phyloP scores from a whole-genome alignment of 164 flowering plant species.

The Saururus chinensis region DNA sequence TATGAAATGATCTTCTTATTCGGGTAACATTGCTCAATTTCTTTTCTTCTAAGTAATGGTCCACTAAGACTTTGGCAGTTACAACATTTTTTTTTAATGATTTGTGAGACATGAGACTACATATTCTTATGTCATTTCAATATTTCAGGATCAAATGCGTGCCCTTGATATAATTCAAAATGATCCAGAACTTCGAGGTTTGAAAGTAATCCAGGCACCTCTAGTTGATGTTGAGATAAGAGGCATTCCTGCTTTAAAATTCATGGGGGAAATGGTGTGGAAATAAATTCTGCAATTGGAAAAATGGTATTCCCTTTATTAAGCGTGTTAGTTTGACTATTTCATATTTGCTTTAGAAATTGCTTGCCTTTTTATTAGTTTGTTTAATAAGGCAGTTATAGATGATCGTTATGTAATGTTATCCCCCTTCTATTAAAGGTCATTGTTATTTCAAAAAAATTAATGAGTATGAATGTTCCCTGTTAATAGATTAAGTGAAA shows the following conservation, averaged over 20 bases:
- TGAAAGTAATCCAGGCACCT: constrained; percentile 76
- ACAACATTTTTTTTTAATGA: no score
- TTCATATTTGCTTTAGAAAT: no score
- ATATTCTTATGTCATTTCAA: neutral
- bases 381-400: no score
- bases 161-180: constrained; percentile 68
- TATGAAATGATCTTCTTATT: constrained; percentile 10
- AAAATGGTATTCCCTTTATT: no score
- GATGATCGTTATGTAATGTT: no score
- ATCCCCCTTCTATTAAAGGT: no score
- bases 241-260: constrained; percentile 94
- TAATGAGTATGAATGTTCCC: no score
- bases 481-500: no score
- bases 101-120: neutral
- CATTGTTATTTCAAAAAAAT: no score
- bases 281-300: constrained; percentile 29
- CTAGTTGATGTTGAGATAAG: constrained; percentile 96
- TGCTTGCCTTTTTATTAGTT: no score
- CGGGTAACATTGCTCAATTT: neutral
- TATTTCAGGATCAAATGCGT: constrained; percentile 56
- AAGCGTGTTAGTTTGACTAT: no score
- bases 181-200: constrained; percentile 62
- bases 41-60: neutral
- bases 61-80: neutral
- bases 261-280: constrained; percentile 89